A percentile compares a stretch with the other conserved stretches of the same genome.
Evolutionary conservation across 2,329 filamentous ascomycete genomes (phyloP).

Genomic region (Eurotiales sp.): DNA sequence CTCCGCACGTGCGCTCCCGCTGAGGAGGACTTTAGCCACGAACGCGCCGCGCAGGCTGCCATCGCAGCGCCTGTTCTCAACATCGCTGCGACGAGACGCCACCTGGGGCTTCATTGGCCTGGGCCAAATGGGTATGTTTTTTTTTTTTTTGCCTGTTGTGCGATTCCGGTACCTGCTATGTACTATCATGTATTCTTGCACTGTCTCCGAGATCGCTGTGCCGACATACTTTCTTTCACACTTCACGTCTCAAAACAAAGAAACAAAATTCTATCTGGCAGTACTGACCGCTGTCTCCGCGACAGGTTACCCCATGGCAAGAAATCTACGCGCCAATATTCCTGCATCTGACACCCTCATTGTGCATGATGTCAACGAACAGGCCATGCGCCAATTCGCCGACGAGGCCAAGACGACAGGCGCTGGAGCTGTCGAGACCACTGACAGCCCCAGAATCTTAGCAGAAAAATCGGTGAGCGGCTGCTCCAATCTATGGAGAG

Average conservation of each 20-base stretch:
- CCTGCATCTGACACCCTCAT: conserved; percentile 59
- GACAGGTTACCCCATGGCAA: conserved; percentile 69
- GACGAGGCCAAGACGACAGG: conserved; percentile 50
- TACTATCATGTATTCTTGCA: too few species aligned
- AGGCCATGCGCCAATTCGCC: conserved; percentile 54
- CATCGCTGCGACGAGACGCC: conserved; percentile 41
- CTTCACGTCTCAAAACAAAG: too few species aligned
- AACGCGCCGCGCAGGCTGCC: background rate
- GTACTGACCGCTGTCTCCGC: too few species aligned
- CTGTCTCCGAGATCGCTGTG: too few species aligned
- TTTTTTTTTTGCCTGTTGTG: background rate
- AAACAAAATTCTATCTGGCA: too few species aligned
- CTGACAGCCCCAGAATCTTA: conserved; percentile 57
- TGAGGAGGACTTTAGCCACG: conserved; percentile 5
- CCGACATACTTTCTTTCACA: too few species aligned
- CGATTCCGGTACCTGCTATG: background rate
- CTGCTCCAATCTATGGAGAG: too few species aligned
- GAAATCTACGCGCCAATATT: conserved; percentile 65
- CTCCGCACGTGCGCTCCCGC: conserved; percentile 13
- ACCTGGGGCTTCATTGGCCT: conserved; percentile 59
- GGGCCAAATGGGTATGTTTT: conserved; percentile 56
- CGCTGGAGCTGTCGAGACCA: conserved; percentile 49
- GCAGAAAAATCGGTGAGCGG: conserved; percentile 66
- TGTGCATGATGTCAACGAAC: conserved; percentile 63
- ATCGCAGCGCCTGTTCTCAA: conserved; percentile 42